Percentiles rank a stretch among this genome's conserved stretches.
Conservation (phyloP, 768 basidiomycete species). For the Gautieria morchelliformis region DNA sequence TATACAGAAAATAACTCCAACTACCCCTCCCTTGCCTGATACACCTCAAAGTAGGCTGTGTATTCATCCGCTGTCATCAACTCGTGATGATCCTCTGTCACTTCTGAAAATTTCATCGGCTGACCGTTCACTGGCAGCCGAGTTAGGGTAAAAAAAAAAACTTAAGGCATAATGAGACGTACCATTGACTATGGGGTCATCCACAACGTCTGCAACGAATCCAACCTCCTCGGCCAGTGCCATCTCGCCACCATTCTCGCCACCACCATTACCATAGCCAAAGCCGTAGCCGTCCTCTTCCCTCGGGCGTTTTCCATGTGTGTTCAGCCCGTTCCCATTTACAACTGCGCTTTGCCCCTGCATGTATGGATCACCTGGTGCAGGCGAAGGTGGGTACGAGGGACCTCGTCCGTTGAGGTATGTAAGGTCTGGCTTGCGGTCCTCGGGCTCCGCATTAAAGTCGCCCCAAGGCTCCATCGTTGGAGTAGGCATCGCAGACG, state of each 20-base stretch:
- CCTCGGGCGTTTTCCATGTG: slow-evolving; percentile 21
- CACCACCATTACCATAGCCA: slow-evolving; percentile 5
- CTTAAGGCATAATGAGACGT: slow-evolving; percentile 2
- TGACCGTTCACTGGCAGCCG: slow-evolving; percentile 58
- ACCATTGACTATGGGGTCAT: slow-evolving; percentile 68
- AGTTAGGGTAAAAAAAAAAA: background rate
- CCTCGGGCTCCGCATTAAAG: slow-evolving; percentile 50
- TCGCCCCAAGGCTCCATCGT: slow-evolving; percentile 43
- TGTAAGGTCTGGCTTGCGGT: slow-evolving; percentile 40
- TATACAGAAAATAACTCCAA: background rate
- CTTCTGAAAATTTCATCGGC: slow-evolving; percentile 61
- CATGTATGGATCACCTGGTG: slow-evolving; percentile 1
- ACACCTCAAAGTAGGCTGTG: slow-evolving; percentile 65
- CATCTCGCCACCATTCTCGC: slow-evolving; percentile 4
- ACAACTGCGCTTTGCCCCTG: background rate
- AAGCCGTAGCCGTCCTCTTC: slow-evolving; percentile 27
- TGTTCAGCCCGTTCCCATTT: background rate
- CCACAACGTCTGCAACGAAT: slow-evolving; percentile 14
- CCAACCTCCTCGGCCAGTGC: slow-evolving; percentile 14
- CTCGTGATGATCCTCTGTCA: slow-evolving; percentile 90
- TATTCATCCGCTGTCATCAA: slow-evolving; percentile 93
- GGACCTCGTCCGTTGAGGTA: slow-evolving; percentile 16
- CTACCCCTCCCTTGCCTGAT: slow-evolving; percentile 32
- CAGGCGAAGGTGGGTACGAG: slow-evolving; percentile 26
- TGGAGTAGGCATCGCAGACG: slow-evolving; percentile 51